Evolutionary conservation across 2,329 filamentous ascomycete species (phyloP).

Genomic region (Shiraia bambusicola): DNA sequence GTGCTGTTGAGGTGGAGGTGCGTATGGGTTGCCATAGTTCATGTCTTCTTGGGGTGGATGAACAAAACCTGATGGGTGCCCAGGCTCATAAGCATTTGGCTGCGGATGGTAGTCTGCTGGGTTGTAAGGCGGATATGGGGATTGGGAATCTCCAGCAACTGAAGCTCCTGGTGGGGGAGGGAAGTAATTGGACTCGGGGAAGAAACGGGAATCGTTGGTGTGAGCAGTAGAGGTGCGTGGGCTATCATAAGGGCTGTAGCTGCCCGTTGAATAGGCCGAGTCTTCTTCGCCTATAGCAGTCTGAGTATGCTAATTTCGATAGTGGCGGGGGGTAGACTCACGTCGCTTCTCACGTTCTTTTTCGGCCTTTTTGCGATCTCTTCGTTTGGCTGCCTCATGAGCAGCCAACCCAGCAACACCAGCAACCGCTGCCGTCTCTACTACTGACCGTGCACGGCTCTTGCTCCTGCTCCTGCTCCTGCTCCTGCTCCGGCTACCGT

Average conservation of each 20-base stretch:
- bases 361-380: constrained; percentile 58
- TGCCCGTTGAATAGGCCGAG: constrained; percentile 37
- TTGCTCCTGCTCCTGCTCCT: constrained; percentile 51
- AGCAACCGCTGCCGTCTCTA: constrained; percentile 59
- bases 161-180: constrained; percentile 48
- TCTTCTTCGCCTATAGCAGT: constrained; percentile 36
- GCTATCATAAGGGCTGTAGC: constrained; percentile 30
- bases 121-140: constrained; percentile 37
- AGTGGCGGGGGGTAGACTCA: constrained; percentile 41
- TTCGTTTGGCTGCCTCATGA: constrained; percentile 58
- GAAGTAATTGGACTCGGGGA: constrained; percentile 52
- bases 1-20: constrained; percentile 21
- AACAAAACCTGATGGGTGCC: constrained; percentile 32
- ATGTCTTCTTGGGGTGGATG: constrained; percentile 34
- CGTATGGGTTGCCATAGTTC: constrained; percentile 32
- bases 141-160: constrained; percentile 29
- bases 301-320: constrained; percentile 21
- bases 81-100: constrained; percentile 25
- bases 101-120: constrained; percentile 50
- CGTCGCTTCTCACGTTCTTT: constrained; percentile 53
- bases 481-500: constrained; percentile 42
- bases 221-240: constrained; percentile 39
- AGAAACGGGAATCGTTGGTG: constrained; percentile 41
- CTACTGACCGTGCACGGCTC: constrained; percentile 54
- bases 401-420: constrained; percentile 59